phyloP scores from a whole-genome alignment of 2,329 filamentous ascomycete species.

The Botrytis squamosa region DNA sequence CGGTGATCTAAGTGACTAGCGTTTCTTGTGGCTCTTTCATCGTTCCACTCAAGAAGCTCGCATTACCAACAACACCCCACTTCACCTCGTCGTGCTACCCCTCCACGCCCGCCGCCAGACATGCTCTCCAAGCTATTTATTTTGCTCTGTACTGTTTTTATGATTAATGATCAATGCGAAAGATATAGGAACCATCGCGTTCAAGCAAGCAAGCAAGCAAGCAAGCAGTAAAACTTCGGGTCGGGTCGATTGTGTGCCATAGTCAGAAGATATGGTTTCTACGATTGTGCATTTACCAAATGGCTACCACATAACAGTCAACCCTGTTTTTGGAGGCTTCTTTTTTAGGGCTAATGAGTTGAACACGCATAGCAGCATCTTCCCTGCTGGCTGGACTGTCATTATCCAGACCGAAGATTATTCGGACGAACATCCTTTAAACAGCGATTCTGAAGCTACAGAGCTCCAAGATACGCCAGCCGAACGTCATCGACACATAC shows the following conservation, averaged over 20 bases:
- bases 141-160: neutral
- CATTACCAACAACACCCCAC: constrained; percentile 10
- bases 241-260: neutral
- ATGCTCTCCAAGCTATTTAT: neutral
- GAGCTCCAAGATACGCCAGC: constrained; percentile 36
- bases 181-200: neutral
- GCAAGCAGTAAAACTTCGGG: neutral
- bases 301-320: constrained; percentile 78
- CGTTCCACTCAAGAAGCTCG: constrained; percentile 3
- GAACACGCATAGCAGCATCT: constrained; percentile 65
- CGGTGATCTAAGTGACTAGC: neutral
- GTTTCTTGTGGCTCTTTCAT: neutral
- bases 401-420: constrained; percentile 68
- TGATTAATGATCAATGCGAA: neutral
- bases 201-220: neutral
- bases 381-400: constrained; percentile 87
- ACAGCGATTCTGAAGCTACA: constrained; percentile 32
- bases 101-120: neutral
- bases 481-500: constrained; percentile 46
- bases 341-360: constrained; percentile 84
- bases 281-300: constrained; percentile 72
- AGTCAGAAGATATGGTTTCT: constrained; percentile 30
- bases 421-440: constrained; percentile 36
- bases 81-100: neutral
- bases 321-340: constrained; percentile 85